Conservation (phyloP, 2,329 filamentous ascomycete species). For the Xylaria sp. region DNA sequence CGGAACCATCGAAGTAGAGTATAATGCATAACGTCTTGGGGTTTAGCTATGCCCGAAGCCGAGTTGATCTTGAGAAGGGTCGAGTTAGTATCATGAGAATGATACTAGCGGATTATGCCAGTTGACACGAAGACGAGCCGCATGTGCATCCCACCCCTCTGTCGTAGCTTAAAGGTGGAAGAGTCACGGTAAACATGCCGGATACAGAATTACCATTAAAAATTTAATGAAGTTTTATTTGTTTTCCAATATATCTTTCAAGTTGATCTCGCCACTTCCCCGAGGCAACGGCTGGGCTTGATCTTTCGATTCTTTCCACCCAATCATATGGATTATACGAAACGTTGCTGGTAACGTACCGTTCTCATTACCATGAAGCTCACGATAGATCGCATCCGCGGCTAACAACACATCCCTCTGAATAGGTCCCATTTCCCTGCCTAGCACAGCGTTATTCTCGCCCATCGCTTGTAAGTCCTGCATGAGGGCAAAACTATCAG, state of each 20-base stretch:
- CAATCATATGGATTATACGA: constrained; percentile 97
- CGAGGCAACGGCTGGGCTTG: constrained; percentile 84
- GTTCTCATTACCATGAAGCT: constrained; percentile 85
- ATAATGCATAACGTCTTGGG: background rate
- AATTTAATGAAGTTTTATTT: constrained; percentile 49
- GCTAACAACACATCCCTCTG: constrained; percentile 86
- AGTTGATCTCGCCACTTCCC: constrained; percentile 86
- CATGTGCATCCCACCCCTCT: background rate
- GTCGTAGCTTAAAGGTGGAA: background rate
- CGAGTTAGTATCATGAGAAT: background rate
- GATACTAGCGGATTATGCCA: background rate
- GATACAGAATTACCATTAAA: background rate
- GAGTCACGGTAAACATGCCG: background rate
- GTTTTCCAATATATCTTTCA: constrained; percentile 80
- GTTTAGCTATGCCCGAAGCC: background rate
- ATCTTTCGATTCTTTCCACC: constrained; percentile 87
- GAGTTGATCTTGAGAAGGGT: background rate
- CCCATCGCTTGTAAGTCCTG: constrained; percentile 96
- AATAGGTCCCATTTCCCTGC: constrained; percentile 83
- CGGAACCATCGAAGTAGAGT: background rate
- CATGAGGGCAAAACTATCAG: constrained; percentile 90
- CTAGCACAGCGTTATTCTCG: constrained; percentile 88
- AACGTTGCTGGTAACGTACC: constrained; percentile 89
- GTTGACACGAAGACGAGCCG: background rate
- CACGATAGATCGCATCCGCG: constrained; percentile 86